These are phyloP conservation scores for Globisporangium takayamanum DNA, from an alignment of 352 stramenopile species.

Conservation along the genomic window DNA sequence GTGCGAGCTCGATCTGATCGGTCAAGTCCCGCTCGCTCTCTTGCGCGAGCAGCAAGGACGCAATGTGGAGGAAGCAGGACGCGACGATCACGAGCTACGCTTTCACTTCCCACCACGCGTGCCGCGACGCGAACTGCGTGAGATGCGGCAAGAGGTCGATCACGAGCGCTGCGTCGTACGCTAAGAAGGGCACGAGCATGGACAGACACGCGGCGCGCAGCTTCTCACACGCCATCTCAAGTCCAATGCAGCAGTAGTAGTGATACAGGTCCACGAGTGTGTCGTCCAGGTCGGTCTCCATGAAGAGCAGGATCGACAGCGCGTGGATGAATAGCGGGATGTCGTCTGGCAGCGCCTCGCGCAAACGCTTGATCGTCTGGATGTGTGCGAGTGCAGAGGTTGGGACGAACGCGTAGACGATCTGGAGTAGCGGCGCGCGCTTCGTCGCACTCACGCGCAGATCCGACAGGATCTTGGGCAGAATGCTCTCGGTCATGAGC, in stretches of 20 bases:
- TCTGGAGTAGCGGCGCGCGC: slow-evolving; percentile 40
- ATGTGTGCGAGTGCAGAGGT: slow-evolving; percentile 51
- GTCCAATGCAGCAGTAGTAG: slow-evolving; percentile 84
- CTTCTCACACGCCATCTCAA: slow-evolving; percentile 67
- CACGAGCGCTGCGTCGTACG: slow-evolving; percentile 40
- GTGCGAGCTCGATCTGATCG: slow-evolving; percentile 60
- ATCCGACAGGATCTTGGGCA: slow-evolving; percentile 34
- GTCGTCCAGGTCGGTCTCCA: slow-evolving; percentile 66
- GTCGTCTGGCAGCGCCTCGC: slow-evolving; percentile 48
- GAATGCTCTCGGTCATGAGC: slow-evolving; percentile 47
- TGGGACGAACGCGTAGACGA: slow-evolving; percentile 58
- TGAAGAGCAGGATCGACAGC: slow-evolving; percentile 57
- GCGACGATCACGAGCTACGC: slow-evolving; percentile 64
- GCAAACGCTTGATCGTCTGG: slow-evolving; percentile 70
- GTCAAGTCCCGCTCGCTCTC: slow-evolving; percentile 32
- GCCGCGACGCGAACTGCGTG: slow-evolving; percentile 47
- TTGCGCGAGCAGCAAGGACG: slow-evolving; percentile 10
- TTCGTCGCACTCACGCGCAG: slow-evolving; percentile 31
- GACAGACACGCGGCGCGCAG: slow-evolving; percentile 68
- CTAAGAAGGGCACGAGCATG: slow-evolving; percentile 58
- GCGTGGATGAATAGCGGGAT: slow-evolving; percentile 75
- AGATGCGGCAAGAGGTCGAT: slow-evolving; percentile 57
- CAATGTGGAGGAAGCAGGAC: slow-evolving; percentile 44
- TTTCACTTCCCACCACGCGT: slow-evolving; percentile 85
- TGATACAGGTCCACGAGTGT: slow-evolving; percentile 78